phyloP scores from a whole-genome alignment of 2,329 filamentous ascomycete species.

The Pyrenophora seminiperda region DNA sequence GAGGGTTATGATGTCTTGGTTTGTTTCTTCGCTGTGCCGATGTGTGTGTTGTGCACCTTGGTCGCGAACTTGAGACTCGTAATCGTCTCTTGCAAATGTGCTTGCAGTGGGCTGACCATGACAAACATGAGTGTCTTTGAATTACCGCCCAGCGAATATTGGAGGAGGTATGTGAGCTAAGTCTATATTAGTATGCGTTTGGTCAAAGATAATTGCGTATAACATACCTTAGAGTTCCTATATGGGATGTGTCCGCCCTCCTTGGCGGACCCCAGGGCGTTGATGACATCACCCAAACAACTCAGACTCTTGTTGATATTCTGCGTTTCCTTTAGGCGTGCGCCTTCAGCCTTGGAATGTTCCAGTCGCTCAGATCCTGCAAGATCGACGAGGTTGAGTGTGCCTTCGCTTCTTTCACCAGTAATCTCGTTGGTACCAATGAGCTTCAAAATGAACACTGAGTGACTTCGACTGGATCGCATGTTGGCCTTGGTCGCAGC shows the following conservation, averaged over 20 bases:
- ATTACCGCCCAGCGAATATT: slow-evolving; percentile 93
- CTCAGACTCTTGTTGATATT: slow-evolving; percentile 96
- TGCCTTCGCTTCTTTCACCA: slow-evolving; percentile 85
- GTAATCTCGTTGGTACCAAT: slow-evolving; percentile 72
- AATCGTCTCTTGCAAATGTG: slow-evolving; percentile 88
- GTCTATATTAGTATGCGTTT: slow-evolving; percentile 12
- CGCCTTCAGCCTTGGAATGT: slow-evolving; percentile 83
- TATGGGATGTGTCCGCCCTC: slow-evolving; percentile 84
- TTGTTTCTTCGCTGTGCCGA: slow-evolving; percentile 82
- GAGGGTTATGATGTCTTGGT: slow-evolving; percentile 57
- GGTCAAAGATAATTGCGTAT: background rate
- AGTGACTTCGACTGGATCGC: slow-evolving; percentile 90
- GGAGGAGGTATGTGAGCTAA: slow-evolving; percentile 85
- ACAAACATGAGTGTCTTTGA: slow-evolving; percentile 99
- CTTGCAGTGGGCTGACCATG: slow-evolving; percentile 92
- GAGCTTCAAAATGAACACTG: slow-evolving; percentile 85
- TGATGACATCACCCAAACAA: slow-evolving; percentile 92
- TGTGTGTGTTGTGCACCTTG: slow-evolving; percentile 92
- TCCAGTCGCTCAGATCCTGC: slow-evolving; percentile 91
- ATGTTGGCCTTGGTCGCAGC: slow-evolving; percentile 98
- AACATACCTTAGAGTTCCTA: slow-evolving; percentile 82
- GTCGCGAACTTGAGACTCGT: slow-evolving; percentile 95
- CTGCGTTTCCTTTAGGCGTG: slow-evolving; percentile 89
- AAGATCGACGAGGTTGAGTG: slow-evolving; percentile 92
- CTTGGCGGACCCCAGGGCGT: slow-evolving; percentile 82